phyloP scores from a whole-genome alignment of 768 basidiomycete genomes.

The Lyophyllum decastes region DNA sequence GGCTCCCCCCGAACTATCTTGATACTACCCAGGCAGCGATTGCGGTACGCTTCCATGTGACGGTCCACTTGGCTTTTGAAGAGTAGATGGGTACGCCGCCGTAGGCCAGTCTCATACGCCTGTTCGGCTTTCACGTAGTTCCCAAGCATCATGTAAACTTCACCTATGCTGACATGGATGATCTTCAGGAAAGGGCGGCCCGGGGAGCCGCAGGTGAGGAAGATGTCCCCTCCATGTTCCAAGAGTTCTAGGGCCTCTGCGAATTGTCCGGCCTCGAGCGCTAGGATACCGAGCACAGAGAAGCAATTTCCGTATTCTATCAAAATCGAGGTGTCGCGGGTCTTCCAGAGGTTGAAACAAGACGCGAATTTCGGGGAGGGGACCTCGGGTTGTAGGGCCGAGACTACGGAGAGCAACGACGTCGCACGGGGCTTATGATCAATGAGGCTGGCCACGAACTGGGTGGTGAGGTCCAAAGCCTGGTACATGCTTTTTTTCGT shows the following conservation, averaged over 20 bases:
- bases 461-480: neutral
- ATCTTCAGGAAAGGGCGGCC: no score
- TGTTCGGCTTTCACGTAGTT: neutral
- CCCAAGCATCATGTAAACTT: neutral
- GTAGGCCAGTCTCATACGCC: neutral
- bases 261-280: no score
- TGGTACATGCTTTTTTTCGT: no score
- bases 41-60: neutral
- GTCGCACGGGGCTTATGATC: neutral
- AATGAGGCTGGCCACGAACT: neutral
- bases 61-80: neutral
- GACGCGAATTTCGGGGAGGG: no score
- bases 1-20: neutral
- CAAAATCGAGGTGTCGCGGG: neutral
- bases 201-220: no score
- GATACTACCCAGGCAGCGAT: neutral
- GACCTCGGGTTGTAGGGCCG: neutral
- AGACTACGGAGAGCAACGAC: neutral
- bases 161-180: neutral
- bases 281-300: no score
- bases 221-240: no score
- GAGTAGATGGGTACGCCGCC: neutral
- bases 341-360: no score
- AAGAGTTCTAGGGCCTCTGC: no score
- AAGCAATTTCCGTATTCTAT: no score